A percentile compares a stretch with the other conserved stretches of the same genome.
These are phyloP conservation scores for Fusarium redolens DNA, from an alignment of 2,329 filamentous ascomycete species.

Conservation along the genomic window DNA sequence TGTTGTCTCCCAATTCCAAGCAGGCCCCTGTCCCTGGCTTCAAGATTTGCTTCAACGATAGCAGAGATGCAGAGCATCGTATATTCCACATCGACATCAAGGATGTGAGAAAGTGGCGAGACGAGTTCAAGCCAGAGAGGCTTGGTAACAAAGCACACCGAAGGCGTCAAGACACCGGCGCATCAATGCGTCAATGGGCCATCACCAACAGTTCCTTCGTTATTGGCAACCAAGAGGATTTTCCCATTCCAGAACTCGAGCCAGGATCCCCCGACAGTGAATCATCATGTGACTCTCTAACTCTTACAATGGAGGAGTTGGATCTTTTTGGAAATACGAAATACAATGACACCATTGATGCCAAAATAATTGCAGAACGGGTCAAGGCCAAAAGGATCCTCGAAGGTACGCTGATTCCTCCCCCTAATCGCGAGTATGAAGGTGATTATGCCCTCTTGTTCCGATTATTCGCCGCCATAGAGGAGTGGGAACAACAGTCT, in stretches of 20 bases:
- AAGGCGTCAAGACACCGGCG: not conserved
- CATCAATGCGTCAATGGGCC: not conserved
- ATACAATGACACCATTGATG: not conserved
- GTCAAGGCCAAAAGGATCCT: slow-evolving; percentile 9
- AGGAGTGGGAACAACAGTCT: not conserved
- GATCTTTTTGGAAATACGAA: not conserved
- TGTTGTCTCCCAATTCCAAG: not conserved
- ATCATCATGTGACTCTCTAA: not conserved
- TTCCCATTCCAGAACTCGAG: not conserved
- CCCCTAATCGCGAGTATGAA: slow-evolving; percentile 12
- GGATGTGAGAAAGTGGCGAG: slow-evolving; percentile 15
- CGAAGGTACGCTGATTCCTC: slow-evolving; percentile 16
- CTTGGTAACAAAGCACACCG: not conserved
- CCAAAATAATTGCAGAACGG: slow-evolving; percentile 5
- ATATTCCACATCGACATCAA: slow-evolving; percentile 15
- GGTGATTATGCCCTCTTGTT: not conserved
- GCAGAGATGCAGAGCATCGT: not conserved
- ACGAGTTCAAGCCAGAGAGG: not conserved
- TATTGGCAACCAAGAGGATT: not conserved
- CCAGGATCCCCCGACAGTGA: not conserved
- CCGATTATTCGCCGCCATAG: not conserved
- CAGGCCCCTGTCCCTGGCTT: not conserved
- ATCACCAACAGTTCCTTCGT: not conserved
- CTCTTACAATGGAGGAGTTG: not conserved
- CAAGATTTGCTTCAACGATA: slow-evolving; percentile 6